Evolutionary conservation across 2,329 filamentous ascomycete genomes (phyloP), one percentile per base, ranked within the genome.

Genomic region (Colletotrichum sp.): DNA sequence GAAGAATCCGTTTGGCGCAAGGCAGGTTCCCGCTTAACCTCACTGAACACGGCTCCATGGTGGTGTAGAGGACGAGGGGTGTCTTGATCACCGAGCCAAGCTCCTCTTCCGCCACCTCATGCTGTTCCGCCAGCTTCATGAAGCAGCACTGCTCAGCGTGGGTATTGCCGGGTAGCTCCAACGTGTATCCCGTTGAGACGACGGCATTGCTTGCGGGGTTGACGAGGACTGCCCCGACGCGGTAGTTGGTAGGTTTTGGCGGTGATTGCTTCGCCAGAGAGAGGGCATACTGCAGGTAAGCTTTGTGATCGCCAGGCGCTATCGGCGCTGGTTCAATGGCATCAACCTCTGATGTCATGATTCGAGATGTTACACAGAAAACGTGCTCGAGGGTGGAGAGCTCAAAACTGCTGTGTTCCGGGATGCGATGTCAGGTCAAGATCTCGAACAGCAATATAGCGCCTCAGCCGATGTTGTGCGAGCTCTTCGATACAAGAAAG

Each of bases 71-170:
- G 6, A 91, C 89, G 3, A 90, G 86, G 24, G 69, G 73, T 39
- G 88, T 84, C 1, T 91, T 88, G 9, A 94, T 80, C 16, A 88
- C 84, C 21, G 86, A 81, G 16, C 84, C 85, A 6, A 95, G 88
- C 1, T 85, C 82, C 68, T 91, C 90, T 78, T 94, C 92, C 0
- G 88, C 75, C 0, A 89, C 86, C 3, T 82, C 81, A 71, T 90
- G 82, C 77, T 87, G 80, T 64, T 86, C 81, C 2, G 91, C 88
- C 16, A 93, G 90, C 84, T 99, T 99, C 65, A 93, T 85, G 72
- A 99, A 90, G 82, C 95, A 98, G 84, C 94, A 96, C 86, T 99
- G 96, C 83, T 99, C 97, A 5, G 97, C 97, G 82, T 99, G 97
- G 0, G 97, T 99, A 86, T 99, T 99, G 57, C 96, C 97, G 0